Evolutionary conservation across 139 green algal genomes (phyloP).

Genomic region (Medakamo hakoo): DNA sequence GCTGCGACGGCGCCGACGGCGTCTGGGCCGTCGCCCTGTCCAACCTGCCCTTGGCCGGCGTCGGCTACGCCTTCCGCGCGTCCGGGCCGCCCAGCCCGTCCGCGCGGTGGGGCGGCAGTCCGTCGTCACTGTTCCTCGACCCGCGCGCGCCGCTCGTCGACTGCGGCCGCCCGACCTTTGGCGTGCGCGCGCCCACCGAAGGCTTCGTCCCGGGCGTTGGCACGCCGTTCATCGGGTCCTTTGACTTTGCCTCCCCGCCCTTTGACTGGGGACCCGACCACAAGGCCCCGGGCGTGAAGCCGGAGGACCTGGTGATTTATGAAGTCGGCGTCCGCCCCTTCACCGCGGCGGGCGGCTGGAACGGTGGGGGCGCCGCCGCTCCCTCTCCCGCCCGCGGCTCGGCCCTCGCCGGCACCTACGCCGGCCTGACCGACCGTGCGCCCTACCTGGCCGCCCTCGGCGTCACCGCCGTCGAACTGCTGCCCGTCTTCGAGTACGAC

Average conservation of each 20-base stretch:
- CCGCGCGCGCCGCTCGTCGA: not conserved
- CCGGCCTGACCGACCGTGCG: constrained; percentile 51
- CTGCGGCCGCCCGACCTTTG: not conserved
- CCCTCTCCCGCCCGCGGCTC: constrained; percentile 20
- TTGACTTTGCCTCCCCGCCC: constrained; percentile 45
- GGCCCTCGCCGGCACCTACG: constrained; percentile 38
- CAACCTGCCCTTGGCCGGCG: not conserved
- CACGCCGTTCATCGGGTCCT: constrained; percentile 63
- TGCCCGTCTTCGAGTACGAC: constrained; percentile 89
- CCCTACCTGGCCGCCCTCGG: constrained; percentile 56
- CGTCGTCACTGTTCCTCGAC: not conserved
- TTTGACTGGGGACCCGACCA: constrained; percentile 75
- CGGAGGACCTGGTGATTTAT: constrained; percentile 64
- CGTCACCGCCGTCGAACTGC: constrained; percentile 77
- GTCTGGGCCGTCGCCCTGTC: not conserved
- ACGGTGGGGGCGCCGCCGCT: not conserved
- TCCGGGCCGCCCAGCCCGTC: not conserved
- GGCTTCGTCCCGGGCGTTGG: constrained; percentile 18
- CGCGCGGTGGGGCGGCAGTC: not conserved
- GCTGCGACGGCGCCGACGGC: not conserved
- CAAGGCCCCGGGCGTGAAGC: constrained; percentile 19
- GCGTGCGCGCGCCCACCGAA: constrained; percentile 2
- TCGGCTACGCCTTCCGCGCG: not conserved
- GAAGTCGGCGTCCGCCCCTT: constrained; percentile 69
- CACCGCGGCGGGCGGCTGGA: constrained; percentile 24